phyloP scores from a whole-genome alignment of 2,329 filamentous ascomycete genomes.

The Cordyceps javanica region DNA sequence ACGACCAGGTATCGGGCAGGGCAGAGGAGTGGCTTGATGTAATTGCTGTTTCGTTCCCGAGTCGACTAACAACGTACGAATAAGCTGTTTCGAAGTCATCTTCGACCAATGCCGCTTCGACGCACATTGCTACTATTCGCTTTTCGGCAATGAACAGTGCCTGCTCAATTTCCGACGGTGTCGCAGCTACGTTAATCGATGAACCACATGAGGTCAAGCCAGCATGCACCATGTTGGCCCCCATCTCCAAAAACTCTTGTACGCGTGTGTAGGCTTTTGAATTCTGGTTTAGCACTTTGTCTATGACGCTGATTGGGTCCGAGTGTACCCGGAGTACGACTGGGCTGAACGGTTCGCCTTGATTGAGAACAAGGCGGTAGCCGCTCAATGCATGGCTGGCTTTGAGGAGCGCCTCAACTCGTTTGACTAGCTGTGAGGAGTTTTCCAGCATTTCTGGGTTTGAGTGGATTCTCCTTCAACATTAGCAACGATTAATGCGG shows the following conservation, averaged over 20 bases:
- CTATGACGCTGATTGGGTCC: conserved; percentile 68
- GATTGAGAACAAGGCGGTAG: conserved; percentile 71
- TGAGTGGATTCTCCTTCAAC: conserved; percentile 47
- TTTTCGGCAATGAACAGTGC: conserved; percentile 45
- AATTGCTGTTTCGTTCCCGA: conserved; percentile 32
- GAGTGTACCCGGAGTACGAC: conserved; percentile 70
- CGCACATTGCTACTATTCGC: conserved; percentile 72
- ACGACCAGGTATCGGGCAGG: conserved; percentile 64
- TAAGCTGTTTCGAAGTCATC: conserved; percentile 84
- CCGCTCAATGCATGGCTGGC: conserved; percentile 71
- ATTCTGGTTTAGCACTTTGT: conserved; percentile 71
- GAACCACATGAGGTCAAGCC: conserved; percentile 32
- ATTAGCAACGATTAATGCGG: conserved; percentile 16
- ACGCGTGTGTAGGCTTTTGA: conserved; percentile 66
- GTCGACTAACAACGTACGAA: conserved; percentile 69
- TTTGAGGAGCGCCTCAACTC: conserved; percentile 58
- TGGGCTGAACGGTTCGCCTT: conserved; percentile 73
- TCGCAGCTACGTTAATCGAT: neutral
- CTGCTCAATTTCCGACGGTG: conserved; percentile 2
- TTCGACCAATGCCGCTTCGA: conserved; percentile 68
- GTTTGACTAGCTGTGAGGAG: conserved; percentile 44
- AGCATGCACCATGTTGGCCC: conserved; percentile 58
- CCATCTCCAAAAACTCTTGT: conserved; percentile 66
- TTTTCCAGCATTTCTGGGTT: conserved; percentile 53
- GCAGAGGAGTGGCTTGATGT: conserved; percentile 41